Base-by-base conservation (phyloP, 2,329 filamentous ascomycete species). In the Aspergillus brasiliensis region DNA sequence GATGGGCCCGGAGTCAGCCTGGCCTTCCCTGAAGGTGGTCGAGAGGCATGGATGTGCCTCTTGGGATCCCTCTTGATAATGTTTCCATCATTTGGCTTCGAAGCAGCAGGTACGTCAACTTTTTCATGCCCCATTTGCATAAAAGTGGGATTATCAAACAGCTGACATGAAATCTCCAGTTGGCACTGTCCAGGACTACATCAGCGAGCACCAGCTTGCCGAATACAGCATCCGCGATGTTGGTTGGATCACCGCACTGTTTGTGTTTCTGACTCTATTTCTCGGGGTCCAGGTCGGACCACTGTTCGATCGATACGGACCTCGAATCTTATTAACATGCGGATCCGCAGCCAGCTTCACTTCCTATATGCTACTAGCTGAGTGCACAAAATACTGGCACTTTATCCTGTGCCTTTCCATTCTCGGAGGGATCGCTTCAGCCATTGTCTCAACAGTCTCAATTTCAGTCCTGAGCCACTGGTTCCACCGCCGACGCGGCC, bases 241-340 rank as follows among this genome's bases (percentile, higher is more conserved):
- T 0, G 81, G 81, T 19, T 84, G 81, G 81, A 83, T 83, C 55
- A 77, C 78, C 0, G 79, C 80, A 1, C 62, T 82, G 3, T 78
- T 81, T 34, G 75, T 78, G 5, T 82, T 81, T 48, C 64, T 83
- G 1, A 73, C 77, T 0, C 67, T 83, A 0, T 74, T 80, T 13
- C 71, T 82, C 2, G 80, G 78, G 4, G 77, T 83, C 4, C 80
- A 81, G 64, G 75, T 81, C 7, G 81, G 82, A 0, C 81, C 82
- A 1, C 59, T 83, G 3, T 81, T 83, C 58, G 82, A 83, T 58
- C 73, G 73, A 0, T 80, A 82, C 40, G 82, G 81, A 0, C 79
- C 82, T 0, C 72, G 75, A 5, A 59, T 75, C 23, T 70, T 83
- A 13, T 69, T 77, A 0, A 66, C 78, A 3, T 58, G 73, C 5